Evolutionary conservation across 2,329 filamentous ascomycete genomes (phyloP), one percentile per base, ranked within the genome.

Genomic region (Curvularia sp.): DNA sequence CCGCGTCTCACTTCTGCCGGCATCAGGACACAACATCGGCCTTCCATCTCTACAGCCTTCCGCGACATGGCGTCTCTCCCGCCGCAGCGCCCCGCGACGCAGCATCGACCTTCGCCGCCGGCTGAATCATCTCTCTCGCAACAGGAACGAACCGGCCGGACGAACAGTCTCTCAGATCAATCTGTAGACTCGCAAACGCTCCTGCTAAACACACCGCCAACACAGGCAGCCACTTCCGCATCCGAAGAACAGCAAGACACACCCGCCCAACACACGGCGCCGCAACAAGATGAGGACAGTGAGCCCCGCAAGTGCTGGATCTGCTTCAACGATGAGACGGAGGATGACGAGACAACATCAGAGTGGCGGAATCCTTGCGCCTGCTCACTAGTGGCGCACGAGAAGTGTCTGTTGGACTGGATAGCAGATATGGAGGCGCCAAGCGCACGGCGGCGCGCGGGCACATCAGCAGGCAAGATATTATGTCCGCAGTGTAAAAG

Each of bases 401-500:
- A 98, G 75, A 86, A 87, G 59, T 97, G 93, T 74, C 84, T 98
- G 65, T 83, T 98, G 38, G 90, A 92, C 70, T 99, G 93, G 93
- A 89, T 98, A 18, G 89, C 91, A n/a, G 92, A 97, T 73, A 86
- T 92, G 72, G 93, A 97, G 78, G 81, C 84, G 21, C 85, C 85
- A 1, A 83, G 80, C 36, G 78, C 84, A 18, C 72, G 80, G 60
- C 79, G 80, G 64, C 77, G 80, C 65, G 84, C 73, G 75, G 82
- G 74, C 19, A 70, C 71, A 23, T 74, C 64, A 15, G 60, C 73
- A 27, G 86, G 87, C 53, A 87, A 88, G 60, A 87, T 97, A 63
- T 81, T 86, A 53, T 99, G 95, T 74, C 94, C 94, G 2, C 91
- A 96, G 62, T 99, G 95, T 84, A 95, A 96, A 75, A 85, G 87